Conservation (phyloP, 1,139 yeast genomes). For the Debaryomyces nepalensis region DNA sequence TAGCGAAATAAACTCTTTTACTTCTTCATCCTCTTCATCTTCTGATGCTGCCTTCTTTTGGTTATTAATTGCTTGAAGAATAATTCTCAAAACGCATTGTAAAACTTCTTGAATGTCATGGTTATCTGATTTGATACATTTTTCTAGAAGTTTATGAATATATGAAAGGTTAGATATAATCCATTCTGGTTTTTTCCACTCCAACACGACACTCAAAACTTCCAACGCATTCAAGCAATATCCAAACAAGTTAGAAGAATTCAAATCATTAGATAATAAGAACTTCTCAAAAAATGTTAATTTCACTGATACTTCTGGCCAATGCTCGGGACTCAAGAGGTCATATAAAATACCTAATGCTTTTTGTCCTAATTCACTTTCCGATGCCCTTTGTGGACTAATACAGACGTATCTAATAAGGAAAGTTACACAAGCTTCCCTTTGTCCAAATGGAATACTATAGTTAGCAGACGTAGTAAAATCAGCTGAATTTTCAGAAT, state of each 20-base stretch:
- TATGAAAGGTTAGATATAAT: slow-evolving; percentile 68
- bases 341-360: slow-evolving; percentile 78
- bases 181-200: slow-evolving; percentile 79
- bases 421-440: slow-evolving; percentile 92
- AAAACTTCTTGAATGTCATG: slow-evolving; percentile 82
- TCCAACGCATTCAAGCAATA: slow-evolving; percentile 90
- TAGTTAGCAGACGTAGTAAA: slow-evolving; percentile 52
- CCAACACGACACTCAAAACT: slow-evolving; percentile 83
- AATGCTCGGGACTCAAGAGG: slow-evolving; percentile 69
- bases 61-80: slow-evolving; percentile 64
- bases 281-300: slow-evolving; percentile 86
- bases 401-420: slow-evolving; percentile 87
- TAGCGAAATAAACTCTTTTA: slow-evolving; percentile 62
- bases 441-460: slow-evolving; percentile 73
- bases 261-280: slow-evolving; percentile 75
- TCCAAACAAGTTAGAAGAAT: slow-evolving; percentile 62
- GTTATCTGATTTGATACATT: slow-evolving; percentile 81
- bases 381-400: slow-evolving; percentile 83
- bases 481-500: slow-evolving; percentile 24
- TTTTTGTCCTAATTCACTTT: slow-evolving; percentile 79
- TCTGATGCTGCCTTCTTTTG: slow-evolving; percentile 45
- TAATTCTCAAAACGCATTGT: slow-evolving; percentile 71
- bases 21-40: slow-evolving; percentile 60
- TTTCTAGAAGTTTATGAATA: slow-evolving; percentile 76
- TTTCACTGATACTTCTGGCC: slow-evolving; percentile 89